A percentile compares a stretch with the other conserved stretches of the same genome.
Conservation (phyloP, 2,329 filamentous ascomycete genomes). For the Zymoseptoria tritici region DNA sequence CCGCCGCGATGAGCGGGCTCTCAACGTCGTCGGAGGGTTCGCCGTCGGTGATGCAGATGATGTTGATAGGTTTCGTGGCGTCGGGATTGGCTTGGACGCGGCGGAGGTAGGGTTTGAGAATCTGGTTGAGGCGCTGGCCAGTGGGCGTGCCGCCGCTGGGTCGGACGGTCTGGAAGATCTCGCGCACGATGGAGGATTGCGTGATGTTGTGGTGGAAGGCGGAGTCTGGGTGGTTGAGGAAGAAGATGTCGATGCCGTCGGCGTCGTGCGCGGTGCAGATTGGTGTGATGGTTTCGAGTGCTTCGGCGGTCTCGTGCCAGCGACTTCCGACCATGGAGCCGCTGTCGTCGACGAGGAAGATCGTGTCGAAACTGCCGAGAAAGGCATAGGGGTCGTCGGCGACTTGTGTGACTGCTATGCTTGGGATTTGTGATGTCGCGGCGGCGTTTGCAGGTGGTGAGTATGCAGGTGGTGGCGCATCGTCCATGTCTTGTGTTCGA, state of each 20-base stretch:
- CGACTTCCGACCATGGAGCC: conserved; percentile 70
- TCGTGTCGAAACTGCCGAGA: conserved; percentile 71
- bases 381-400: conserved; percentile 67
- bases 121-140: conserved; percentile 60
- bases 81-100: conserved; percentile 40
- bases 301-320: conserved; percentile 68
- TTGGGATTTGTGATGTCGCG: conserved; percentile 8
- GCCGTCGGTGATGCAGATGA: conserved; percentile 92
- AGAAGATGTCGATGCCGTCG: conserved; percentile 86
- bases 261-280: conserved; percentile 72
- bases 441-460: conserved; percentile 38
- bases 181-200: conserved; percentile 49
- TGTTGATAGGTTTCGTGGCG: conserved; percentile 68
- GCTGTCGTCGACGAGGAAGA: conserved; percentile 90
- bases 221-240: conserved; percentile 64
- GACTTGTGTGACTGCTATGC: conserved; percentile 9
- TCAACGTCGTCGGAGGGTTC: conserved; percentile 72
- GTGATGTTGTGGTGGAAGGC: conserved; percentile 60
- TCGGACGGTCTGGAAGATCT: conserved; percentile 61
- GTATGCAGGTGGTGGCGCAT: conserved; percentile 33
- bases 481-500: not conserved
- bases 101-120: conserved; percentile 65
- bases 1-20: conserved; percentile 57
- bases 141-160: conserved; percentile 68
- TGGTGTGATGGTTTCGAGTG: conserved; percentile 66